Base-by-base conservation (phyloP, 1,139 yeast genomes). In the Suhomyces terraborum region DNA sequence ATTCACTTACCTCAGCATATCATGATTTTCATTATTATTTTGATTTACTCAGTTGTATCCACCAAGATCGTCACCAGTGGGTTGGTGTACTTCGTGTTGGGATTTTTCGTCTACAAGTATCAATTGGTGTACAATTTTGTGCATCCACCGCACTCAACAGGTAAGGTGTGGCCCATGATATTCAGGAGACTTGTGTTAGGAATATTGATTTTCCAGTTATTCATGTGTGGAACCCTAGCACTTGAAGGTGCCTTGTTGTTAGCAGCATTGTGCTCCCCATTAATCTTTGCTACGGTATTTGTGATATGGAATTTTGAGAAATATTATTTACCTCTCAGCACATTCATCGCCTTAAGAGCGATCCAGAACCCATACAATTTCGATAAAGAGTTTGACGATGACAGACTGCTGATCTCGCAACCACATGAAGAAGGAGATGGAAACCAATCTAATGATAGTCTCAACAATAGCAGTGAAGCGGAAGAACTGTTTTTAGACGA, bases 61-160 rank as follows among this genome's bases (percentile, higher is more conserved):
- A 80, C 86, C 23, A 81, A 80, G 52, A 81, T 82, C 43, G 69
- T 82, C 41, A 70, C 80, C n/a, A 78, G 84, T 25, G 87, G 87
- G 0, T 62, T 81, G 41, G 68, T 77, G n/a, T 81, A 81, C 53
- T 82, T 81, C 52, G 58, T 78, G 7, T 57, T 82, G 41, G 88
- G 88, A 0, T 80, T 73, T 53, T 79, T 78, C 56, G 84, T 81
- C 9, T 80, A 78, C 60, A 82, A 82, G 56, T 82, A 82, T 55
- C 87, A 82, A 56, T 63, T 82, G 35, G 68, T 81, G 26, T 82
- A 80, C 53, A 78, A 84, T 2, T 79, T 82, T 69, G 83, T 80
- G 8, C 88, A 82, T 54, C 82, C 85, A 1, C 84, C 82, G 16
- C 87, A 82, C 58, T 80, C 85, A 6, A 81, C 87, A 0, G 88